Conservation (phyloP, 441 rosid species). For the Arabidopsis hybrid region DNA sequence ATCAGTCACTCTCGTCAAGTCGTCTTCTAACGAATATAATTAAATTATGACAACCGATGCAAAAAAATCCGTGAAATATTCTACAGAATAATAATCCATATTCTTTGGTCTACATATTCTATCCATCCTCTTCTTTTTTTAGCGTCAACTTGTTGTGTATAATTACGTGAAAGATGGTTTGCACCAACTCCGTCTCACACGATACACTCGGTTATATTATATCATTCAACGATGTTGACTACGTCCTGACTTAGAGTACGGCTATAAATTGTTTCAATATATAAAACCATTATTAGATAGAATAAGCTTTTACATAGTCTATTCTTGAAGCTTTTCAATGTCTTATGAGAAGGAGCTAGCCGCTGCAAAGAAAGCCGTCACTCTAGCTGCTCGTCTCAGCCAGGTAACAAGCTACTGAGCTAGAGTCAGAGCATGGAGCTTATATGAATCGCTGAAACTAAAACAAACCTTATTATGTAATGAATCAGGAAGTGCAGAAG, state of each 20-base stretch:
- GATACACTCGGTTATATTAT: neutral
- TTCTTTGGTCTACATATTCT: neutral
- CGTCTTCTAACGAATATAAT: constrained; percentile 8
- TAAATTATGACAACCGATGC: constrained; percentile 6
- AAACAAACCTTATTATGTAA: constrained; percentile 5
- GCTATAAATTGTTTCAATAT: neutral
- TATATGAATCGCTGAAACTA: neutral
- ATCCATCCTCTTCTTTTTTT: neutral
- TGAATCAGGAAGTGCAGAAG: constrained; percentile 76
- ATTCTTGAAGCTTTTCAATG: constrained; percentile 44
- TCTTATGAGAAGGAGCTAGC: constrained; percentile 74
- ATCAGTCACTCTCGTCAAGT: constrained; percentile 6
- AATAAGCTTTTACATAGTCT: constrained; percentile 4
- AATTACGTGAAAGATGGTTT: constrained; percentile 32
- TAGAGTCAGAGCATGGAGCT: neutral
- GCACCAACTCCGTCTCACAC: constrained; percentile 15
- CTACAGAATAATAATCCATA: neutral
- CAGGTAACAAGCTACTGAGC: constrained; percentile 49
- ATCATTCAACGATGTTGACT: neutral
- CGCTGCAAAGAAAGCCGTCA: constrained; percentile 89
- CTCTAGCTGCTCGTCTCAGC: constrained; percentile 89
- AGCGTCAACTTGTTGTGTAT: constrained; percentile 19
- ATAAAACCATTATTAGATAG: neutral
- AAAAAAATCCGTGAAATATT: neutral
- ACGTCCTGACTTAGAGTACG: neutral